Conservation (phyloP, 306 rosid species). For the Arachis stenosperma region DNA sequence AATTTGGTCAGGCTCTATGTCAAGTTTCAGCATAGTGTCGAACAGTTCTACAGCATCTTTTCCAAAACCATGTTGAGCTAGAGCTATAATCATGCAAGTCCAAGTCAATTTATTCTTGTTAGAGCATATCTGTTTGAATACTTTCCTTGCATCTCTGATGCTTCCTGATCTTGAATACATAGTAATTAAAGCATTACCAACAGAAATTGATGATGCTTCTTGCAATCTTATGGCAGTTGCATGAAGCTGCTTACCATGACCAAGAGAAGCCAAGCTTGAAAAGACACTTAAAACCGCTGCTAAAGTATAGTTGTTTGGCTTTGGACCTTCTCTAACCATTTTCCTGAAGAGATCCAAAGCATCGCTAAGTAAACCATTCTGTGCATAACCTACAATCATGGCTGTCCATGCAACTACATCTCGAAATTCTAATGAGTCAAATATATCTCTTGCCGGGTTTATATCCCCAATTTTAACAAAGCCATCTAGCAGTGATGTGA, state of each 20-base stretch:
- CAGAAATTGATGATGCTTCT: constrained; percentile 69
- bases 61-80: constrained; percentile 91
- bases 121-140: constrained; percentile 52
- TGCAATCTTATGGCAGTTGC: constrained; percentile 66
- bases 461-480: constrained; percentile 77
- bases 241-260: constrained; percentile 86
- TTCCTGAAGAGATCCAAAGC: constrained; percentile 71
- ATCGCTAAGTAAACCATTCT: constrained; percentile 64
- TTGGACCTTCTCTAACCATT: constrained; percentile 72
- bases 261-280: constrained; percentile 74
- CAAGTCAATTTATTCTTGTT: constrained; percentile 66
- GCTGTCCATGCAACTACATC: constrained; percentile 94
- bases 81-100: constrained; percentile 87
- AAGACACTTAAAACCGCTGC: constrained; percentile 74
- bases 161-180: constrained; percentile 89
- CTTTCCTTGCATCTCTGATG: constrained; percentile 66
- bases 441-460: constrained; percentile 77
- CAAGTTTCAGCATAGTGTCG: constrained; percentile 69
- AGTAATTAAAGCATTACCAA: constrained; percentile 76
- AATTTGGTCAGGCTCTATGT: constrained; percentile 76
- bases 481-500: constrained; percentile 84
- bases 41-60: constrained; percentile 79
- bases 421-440: constrained; percentile 58
- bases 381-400: constrained; percentile 84
- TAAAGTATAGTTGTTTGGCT: constrained; percentile 76